Percentiles rank a stretch among this genome's conserved stretches.
These are phyloP conservation scores for Nakazawaea holstii DNA, from an alignment of 805 yeast genomes.

Conservation along the genomic window DNA sequence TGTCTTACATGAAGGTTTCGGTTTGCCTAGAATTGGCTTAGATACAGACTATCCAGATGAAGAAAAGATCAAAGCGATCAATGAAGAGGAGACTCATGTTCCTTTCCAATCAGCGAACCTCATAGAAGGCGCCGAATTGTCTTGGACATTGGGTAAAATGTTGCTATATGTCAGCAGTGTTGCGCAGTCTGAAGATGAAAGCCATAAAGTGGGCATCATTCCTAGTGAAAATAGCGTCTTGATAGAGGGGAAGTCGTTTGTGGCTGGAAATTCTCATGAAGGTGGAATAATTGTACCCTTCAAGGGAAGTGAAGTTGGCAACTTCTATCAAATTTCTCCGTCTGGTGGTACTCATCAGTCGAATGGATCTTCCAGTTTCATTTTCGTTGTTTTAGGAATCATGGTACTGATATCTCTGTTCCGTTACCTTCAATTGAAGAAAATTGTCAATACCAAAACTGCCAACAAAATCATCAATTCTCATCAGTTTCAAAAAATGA, in stretches of 20 bases:
- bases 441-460: not conserved
- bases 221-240: conserved; percentile 32
- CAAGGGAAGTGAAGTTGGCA: not conserved
- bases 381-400: conserved; percentile 14
- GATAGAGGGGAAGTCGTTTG: conserved; percentile 21
- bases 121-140: conserved; percentile 77
- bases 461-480: not conserved
- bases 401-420: conserved; percentile 9
- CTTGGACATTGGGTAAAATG: conserved; percentile 95
- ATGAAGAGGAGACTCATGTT: conserved; percentile 28
- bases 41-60: conserved; percentile 31
- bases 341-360: not conserved
- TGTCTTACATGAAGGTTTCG: conserved; percentile 88
- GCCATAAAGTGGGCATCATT: conserved; percentile 27
- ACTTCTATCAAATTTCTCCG: not conserved
- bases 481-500: conserved; percentile 12
- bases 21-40: conserved; percentile 65
- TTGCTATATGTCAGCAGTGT: conserved; percentile 76
- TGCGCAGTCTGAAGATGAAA: conserved; percentile 27
- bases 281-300: not conserved
- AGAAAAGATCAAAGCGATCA: conserved; percentile 21
- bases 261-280: conserved; percentile 24
- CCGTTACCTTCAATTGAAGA: conserved; percentile 4
- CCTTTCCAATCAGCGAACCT: conserved; percentile 81
- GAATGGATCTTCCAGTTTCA: not conserved